Conservation (phyloP, 345 rosid genomes). For the Citrus cavaleriei region DNA sequence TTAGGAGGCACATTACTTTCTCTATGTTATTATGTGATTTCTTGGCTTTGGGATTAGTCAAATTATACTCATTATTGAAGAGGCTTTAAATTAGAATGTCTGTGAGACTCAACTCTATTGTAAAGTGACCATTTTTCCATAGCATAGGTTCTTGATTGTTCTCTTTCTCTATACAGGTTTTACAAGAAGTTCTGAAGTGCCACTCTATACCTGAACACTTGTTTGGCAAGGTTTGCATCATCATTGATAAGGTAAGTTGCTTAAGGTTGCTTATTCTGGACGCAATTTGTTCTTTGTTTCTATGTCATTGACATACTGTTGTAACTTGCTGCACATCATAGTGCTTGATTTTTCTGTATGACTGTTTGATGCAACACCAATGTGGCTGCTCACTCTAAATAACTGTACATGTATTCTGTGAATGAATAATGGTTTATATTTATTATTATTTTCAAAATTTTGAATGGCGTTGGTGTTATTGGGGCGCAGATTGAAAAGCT, state of each 20-base stretch:
- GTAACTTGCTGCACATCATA: background rate
- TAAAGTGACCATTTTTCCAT: background rate
- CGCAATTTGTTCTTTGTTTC: background rate
- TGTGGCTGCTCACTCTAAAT: background rate
- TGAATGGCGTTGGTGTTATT: background rate
- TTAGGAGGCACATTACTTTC: background rate
- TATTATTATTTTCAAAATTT: background rate
- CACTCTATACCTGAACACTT: constrained; percentile 64
- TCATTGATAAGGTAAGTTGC: constrained; percentile 84
- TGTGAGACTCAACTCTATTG: background rate
- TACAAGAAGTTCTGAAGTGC: constrained; percentile 74
- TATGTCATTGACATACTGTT: constrained; percentile 7
- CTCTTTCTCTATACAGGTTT: constrained; percentile 44
- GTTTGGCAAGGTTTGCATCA: constrained; percentile 80
- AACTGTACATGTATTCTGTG: background rate
- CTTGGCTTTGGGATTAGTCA: background rate
- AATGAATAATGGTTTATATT: background rate
- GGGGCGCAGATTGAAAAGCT: constrained; percentile 69
- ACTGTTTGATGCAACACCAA: constrained; percentile 5
- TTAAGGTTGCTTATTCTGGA: constrained; percentile 3
- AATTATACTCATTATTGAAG: background rate
- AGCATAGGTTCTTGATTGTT: background rate
- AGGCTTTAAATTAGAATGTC: background rate
- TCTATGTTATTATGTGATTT: background rate
- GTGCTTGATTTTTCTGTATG: background rate